These are phyloP conservation scores for Dichotomocladium elegans DNA, from an alignment of 371 early-diverging fungal genomes.

Conservation along the genomic window DNA sequence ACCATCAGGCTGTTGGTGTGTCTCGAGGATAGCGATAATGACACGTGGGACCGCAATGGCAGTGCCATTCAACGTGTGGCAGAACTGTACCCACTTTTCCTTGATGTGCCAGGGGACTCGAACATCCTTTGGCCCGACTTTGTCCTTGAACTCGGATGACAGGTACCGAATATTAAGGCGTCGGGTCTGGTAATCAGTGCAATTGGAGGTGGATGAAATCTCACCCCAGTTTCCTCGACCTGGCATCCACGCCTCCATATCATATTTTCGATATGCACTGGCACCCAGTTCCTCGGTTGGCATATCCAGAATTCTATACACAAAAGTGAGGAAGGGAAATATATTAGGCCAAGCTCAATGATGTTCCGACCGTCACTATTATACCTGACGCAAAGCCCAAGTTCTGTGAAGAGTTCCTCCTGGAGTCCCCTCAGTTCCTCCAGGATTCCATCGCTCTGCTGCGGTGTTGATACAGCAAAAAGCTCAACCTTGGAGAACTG, in stretches of 20 bases:
- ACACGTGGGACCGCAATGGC: slow-evolving; percentile 90
- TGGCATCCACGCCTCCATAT: slow-evolving; percentile 97
- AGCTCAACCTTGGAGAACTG: slow-evolving; percentile 94
- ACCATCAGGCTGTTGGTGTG: slow-evolving; percentile 72
- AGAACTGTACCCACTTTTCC: slow-evolving; percentile 58
- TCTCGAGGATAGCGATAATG: slow-evolving; percentile 85
- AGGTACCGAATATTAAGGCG: slow-evolving; percentile 67
- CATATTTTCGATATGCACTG: slow-evolving; percentile 87
- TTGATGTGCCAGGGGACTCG: slow-evolving; percentile 21
- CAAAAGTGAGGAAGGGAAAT: neutral
- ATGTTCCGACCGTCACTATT: neutral
- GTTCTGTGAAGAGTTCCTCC: slow-evolving; percentile 67
- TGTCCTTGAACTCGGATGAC: slow-evolving; percentile 19
- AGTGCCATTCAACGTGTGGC: slow-evolving; percentile 91
- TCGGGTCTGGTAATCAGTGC: slow-evolving; percentile 83
- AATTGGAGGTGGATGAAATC: slow-evolving; percentile 83
- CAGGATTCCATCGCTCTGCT: slow-evolving; percentile 64
- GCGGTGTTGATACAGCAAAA: slow-evolving; percentile 71
- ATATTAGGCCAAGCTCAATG: neutral
- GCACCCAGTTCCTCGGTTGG: slow-evolving; percentile 92
- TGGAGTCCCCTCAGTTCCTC: slow-evolving; percentile 75
- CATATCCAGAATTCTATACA: slow-evolving; percentile 79
- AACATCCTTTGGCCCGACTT: slow-evolving; percentile 21
- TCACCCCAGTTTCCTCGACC: slow-evolving; percentile 89
- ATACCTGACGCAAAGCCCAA: slow-evolving; percentile 80